These are phyloP conservation scores for Phytophthora vignae DNA, from an alignment of 352 stramenopile species.

Conservation along the genomic window DNA sequence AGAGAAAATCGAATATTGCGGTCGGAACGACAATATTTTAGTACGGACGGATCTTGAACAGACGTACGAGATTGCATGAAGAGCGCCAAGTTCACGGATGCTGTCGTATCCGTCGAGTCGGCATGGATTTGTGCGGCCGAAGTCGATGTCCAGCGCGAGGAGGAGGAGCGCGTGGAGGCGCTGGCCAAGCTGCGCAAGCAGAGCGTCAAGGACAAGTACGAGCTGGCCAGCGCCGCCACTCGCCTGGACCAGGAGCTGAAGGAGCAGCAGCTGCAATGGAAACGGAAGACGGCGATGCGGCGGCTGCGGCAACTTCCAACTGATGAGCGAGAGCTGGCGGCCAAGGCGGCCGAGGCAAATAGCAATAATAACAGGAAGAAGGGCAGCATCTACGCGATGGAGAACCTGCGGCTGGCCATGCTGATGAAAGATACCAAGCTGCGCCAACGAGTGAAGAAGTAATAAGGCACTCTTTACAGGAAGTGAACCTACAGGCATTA, in stretches of 20 bases:
- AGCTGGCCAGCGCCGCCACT: slow-evolving; percentile 45
- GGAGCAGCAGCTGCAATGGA: slow-evolving; percentile 52
- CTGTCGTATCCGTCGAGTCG: slow-evolving; percentile 50
- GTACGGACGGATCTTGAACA: slow-evolving; percentile 6
- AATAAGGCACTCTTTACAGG: background rate
- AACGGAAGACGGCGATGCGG: slow-evolving; percentile 31
- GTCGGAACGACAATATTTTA: too few species aligned
- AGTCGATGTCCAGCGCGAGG: slow-evolving; percentile 60
- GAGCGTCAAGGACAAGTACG: slow-evolving; percentile 57
- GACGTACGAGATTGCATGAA: slow-evolving; percentile 30
- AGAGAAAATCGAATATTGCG: too few species aligned
- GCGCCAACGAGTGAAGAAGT: slow-evolving; percentile 54
- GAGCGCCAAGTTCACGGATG: slow-evolving; percentile 38
- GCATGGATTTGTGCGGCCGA: slow-evolving; percentile 71
- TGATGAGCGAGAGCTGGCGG: slow-evolving; percentile 21
- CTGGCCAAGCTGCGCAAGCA: slow-evolving; percentile 27
- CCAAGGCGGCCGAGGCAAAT: slow-evolving; percentile 6
- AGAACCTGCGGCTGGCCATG: slow-evolving; percentile 66
- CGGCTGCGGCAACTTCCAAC: slow-evolving; percentile 12
- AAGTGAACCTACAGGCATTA: too few species aligned
- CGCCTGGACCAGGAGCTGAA: slow-evolving; percentile 66
- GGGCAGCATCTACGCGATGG: slow-evolving; percentile 58
- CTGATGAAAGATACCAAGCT: slow-evolving; percentile 55
- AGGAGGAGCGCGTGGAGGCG: slow-evolving; percentile 41
- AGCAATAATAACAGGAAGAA: slow-evolving; percentile 44